Conservation (phyloP, 768 basidiomycete species). For the Boletus sensibilis region DNA sequence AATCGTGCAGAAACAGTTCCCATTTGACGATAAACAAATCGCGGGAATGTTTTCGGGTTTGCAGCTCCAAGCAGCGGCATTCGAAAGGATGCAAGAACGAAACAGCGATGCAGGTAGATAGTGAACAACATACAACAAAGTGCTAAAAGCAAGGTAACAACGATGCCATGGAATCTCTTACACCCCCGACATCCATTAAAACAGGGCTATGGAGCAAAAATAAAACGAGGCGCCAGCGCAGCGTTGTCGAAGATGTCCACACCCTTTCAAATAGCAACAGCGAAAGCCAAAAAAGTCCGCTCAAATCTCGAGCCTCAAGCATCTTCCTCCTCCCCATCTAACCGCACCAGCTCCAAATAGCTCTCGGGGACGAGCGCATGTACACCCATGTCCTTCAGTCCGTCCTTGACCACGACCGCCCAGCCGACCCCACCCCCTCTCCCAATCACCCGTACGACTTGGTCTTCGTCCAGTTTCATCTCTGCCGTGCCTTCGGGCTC, state of each 20-base stretch:
- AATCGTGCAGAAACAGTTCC: too few relatives aligned
- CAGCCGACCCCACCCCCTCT: conserved; percentile 78
- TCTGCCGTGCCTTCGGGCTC: conserved; percentile 80
- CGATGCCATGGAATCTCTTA: neutral
- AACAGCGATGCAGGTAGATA: conserved; percentile 3
- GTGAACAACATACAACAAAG: conserved; percentile 18
- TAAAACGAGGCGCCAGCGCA: conserved; percentile 17
- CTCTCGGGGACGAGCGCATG: conserved; percentile 81
- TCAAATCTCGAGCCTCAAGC: neutral
- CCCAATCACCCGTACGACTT: conserved; percentile 70
- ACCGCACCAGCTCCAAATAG: conserved; percentile 60
- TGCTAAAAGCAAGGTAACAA: conserved; percentile 6
- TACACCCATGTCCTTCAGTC: conserved; percentile 35
- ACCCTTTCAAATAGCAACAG: too few relatives aligned
- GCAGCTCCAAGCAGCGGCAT: neutral
- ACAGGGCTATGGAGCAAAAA: neutral
- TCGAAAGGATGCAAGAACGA: neutral
- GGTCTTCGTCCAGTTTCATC: conserved; percentile 77
- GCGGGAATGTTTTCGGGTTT: neutral
- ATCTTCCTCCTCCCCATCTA: conserved; percentile 29
- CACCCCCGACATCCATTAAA: neutral
- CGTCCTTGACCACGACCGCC: conserved; percentile 62
- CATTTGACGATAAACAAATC: too few relatives aligned
- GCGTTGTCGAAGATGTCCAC: neutral
- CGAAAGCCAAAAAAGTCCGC: neutral